Base-by-base conservation (phyloP, 768 basidiomycete species). In the Lactifluus volemus region DNA sequence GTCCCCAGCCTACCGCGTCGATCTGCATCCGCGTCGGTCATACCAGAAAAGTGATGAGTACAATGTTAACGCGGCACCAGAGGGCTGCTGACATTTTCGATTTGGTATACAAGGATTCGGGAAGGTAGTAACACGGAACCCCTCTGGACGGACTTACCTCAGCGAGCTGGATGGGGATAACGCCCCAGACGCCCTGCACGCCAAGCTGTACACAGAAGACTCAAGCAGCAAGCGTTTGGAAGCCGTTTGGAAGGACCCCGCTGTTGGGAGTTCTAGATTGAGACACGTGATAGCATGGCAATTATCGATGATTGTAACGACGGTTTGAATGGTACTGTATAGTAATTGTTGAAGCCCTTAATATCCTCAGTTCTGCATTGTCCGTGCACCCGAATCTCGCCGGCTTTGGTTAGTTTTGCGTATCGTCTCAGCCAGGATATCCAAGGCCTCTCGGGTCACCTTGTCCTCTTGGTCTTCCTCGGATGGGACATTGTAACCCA, bases 61-160 rank as follows among this genome's bases (percentile, higher is more conserved):
- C 12, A 29, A 32, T n/a, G 34, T 12, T 1, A 11, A 14, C 12
- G 21, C 10, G 36, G 7, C 32, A 32, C 32, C 32, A 15, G 45
- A 8, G 11, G 44, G 11, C 10, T 3, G 49, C 67, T 47, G 34
- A 70, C 68, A 68, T 74, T 76, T 29, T 79, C 76, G 15, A 78
- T 61, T 57, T 79, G 79, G 63, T 78, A 80, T 6, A 75, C 70
- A 1, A 77, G n/a, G 67, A 48, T 78, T 78, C 8, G 74, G 74
- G 67, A 77, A 80, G 2, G 76, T 73, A 10, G 78, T n/a, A n/a
- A n/a, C 76, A 49, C 81, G 72, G 75, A 79, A 81, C 2, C 77
- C 78, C n/a, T n/a, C n/a, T n/a, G 10, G 76, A 73, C 2, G 81
- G 81, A 0, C 76, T 74, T 51, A 78, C 69, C 68, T 82, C 80